Base-by-base conservation (phyloP, 768 basidiomycete species). In the Coprinopsis cinerea region DNA sequence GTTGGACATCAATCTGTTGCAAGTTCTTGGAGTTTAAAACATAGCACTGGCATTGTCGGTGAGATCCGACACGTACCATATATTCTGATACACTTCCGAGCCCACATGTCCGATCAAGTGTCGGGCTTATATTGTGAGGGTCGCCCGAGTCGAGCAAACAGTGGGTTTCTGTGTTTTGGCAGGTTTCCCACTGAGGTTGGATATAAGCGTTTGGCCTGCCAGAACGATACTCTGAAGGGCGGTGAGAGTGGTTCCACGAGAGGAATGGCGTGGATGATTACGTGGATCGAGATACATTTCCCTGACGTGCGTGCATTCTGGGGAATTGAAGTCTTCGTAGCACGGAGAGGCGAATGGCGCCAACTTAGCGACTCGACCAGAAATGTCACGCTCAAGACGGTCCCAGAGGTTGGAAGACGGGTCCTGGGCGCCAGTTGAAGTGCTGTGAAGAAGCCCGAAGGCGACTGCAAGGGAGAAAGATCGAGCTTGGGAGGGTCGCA, bases 121-220 rank as follows among this genome's bases (percentile, higher is more conserved):
- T 59, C 1, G 61, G 49, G 4, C 36, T 44, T 7, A 44, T 34
- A 49, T 73, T 63, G 18, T 64, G 53, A 0, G 72, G 65, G 34
- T 65, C 45, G 6, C 55, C 51, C 49, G 55, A 74, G 57, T 78
- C 70, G 4, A 82, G 67, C 1, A 78, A 61, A 54, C 81, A 82
- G 28, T 71, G 68, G 14, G 71, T 65, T 6, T 66, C 63, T 0
- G 66, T 67, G 10, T 61, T 48, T 60, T 80, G 77, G 57, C 81
- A 83, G 1, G 75, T 76, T 53, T 79, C 80, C 76, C 75, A 81
- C 53, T 81, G 75, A 0, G 71, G 55, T 42, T 62, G 57, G 30
- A 59, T 55, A 47, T 61, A 61, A 15, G 57, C 61, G 1, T 47
- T 37, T 2, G 58, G 52, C 2, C 48, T 35, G 9, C 49, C 41